A percentile compares a stretch with the other conserved stretches of the same genome.
These are phyloP conservation scores for Jaapia argillacea DNA, from an alignment of 768 basidiomycete genomes.

Conservation along the genomic window DNA sequence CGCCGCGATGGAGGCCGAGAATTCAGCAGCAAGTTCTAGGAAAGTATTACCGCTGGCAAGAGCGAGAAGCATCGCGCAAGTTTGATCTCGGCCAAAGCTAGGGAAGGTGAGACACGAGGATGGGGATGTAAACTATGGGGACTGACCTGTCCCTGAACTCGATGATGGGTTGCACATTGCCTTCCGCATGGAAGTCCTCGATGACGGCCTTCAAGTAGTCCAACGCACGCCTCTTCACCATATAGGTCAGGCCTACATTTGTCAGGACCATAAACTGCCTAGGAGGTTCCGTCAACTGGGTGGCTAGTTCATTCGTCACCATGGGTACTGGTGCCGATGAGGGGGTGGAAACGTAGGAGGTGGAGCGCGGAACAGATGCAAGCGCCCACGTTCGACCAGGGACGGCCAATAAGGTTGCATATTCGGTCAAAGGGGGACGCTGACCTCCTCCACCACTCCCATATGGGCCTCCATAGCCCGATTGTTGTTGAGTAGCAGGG, in stretches of 20 bases:
- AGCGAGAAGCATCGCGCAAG: slow-evolving; percentile 84
- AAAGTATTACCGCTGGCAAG: slow-evolving; percentile 81
- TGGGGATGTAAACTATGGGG: slow-evolving; percentile 1
- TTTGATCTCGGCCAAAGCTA: slow-evolving; percentile 88
- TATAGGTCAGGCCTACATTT: slow-evolving; percentile 75
- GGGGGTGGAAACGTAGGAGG: slow-evolving; percentile 22
- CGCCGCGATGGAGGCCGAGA: not conserved
- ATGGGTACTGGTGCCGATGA: slow-evolving; percentile 34
- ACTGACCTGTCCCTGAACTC: slow-evolving; percentile 73
- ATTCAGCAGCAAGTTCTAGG: slow-evolving; percentile 35
- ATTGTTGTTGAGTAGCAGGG: slow-evolving; percentile 20
- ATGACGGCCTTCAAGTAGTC: slow-evolving; percentile 79
- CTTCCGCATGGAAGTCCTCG: slow-evolving; percentile 72
- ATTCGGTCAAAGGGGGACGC: slow-evolving; percentile 64
- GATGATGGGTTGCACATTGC: slow-evolving; percentile 67
- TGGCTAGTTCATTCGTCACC: slow-evolving; percentile 70
- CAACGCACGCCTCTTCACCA: slow-evolving; percentile 72
- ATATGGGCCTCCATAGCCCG: slow-evolving; percentile 27
- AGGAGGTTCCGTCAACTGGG: slow-evolving; percentile 66
- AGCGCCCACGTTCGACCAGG: slow-evolving; percentile 82
- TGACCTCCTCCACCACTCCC: slow-evolving; percentile 35
- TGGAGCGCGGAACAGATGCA: slow-evolving; percentile 38
- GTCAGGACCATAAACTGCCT: slow-evolving; percentile 83
- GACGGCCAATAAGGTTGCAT: slow-evolving; percentile 67
- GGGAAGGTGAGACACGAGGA: not conserved